These are phyloP conservation scores for Cystofilobasidium macerans DNA, from an alignment of 768 basidiomycete species.

Conservation along the genomic window DNA sequence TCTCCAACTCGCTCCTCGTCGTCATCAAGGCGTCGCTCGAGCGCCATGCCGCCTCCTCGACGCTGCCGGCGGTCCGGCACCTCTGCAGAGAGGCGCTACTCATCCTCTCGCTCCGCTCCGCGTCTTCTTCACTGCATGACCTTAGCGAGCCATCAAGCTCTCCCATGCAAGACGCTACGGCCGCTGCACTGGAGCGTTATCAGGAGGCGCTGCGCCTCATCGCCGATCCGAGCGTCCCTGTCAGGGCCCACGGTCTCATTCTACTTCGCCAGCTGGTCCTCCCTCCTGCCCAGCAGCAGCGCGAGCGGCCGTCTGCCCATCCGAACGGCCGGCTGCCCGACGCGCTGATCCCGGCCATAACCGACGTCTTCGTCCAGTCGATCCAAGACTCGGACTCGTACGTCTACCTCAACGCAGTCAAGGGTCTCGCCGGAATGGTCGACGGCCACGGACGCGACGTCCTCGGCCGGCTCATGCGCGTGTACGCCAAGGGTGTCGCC, in stretches of 20 bases:
- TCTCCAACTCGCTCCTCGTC: conserved; percentile 52
- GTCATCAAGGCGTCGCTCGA: conserved; percentile 61
- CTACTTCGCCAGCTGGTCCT: conserved; percentile 67
- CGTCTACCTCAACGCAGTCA: conserved; percentile 82
- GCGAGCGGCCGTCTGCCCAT: conserved; percentile 29
- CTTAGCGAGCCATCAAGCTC: conserved; percentile 27
- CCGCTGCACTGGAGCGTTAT: conserved; percentile 50
- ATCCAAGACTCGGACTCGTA: conserved; percentile 91
- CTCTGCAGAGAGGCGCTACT: conserved; percentile 68
- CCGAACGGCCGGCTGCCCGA: conserved; percentile 29
- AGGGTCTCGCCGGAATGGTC: conserved; percentile 77
- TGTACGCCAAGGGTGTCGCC: conserved; percentile 44
- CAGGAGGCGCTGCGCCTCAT: conserved; percentile 77
- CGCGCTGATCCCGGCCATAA: conserved; percentile 66
- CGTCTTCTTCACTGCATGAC: conserved; percentile 1
- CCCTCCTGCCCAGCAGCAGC: conserved; percentile 31
- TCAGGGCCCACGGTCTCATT: conserved; percentile 81
- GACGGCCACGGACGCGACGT: conserved; percentile 66
- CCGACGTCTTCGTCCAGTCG: conserved; percentile 74
- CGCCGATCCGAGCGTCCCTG: conserved; percentile 83
- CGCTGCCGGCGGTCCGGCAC: conserved; percentile 46
- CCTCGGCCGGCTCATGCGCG: conserved; percentile 52
- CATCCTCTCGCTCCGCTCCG: conserved; percentile 63
- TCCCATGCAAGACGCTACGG: background rate
- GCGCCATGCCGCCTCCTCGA: conserved; percentile 43